These are phyloP conservation scores for Sporormia fimetaria DNA, from an alignment of 495 filamentous ascomycete species.

Conservation along the genomic window DNA sequence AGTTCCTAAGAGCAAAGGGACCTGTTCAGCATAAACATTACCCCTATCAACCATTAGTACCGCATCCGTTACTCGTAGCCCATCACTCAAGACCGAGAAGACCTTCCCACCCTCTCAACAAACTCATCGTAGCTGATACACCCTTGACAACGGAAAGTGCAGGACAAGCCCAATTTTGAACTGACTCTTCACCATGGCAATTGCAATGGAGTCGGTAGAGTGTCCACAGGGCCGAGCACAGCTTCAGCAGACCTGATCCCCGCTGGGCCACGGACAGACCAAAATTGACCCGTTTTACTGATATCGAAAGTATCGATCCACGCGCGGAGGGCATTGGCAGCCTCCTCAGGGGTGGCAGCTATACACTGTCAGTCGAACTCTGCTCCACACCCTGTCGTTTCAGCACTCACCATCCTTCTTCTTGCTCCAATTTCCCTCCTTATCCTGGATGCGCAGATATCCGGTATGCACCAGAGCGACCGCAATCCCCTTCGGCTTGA, in stretches of 20 bases:
- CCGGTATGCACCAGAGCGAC: slow-evolving; percentile 61
- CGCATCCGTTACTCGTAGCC: no score
- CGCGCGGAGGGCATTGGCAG: slow-evolving; percentile 49
- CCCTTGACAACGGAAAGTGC: no score
- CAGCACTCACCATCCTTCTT: slow-evolving; percentile 51
- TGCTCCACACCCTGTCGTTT: slow-evolving; percentile 1
- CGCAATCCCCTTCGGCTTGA: slow-evolving; percentile 50
- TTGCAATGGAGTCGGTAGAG: slow-evolving; percentile 51
- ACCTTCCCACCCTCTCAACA: no score
- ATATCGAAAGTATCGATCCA: slow-evolving; percentile 56
- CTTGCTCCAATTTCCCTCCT: slow-evolving; percentile 57
- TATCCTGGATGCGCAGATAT: slow-evolving; percentile 69
- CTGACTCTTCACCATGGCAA: slow-evolving; percentile 62
- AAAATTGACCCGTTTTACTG: slow-evolving; percentile 54
- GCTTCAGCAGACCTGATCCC: slow-evolving; percentile 60
- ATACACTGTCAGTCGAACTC: background rate
- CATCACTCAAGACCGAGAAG: no score
- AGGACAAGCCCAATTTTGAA: no score
- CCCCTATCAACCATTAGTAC: no score
- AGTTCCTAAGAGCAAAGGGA: no score
- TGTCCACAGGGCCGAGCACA: slow-evolving; percentile 44
- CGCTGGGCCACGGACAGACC: slow-evolving; percentile 56
- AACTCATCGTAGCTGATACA: no score
- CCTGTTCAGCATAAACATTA: no score
- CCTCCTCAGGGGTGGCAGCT: slow-evolving; percentile 56